Conservation (phyloP, 1,284 basidiomycete species). For the Retiboletus flavoniger region DNA sequence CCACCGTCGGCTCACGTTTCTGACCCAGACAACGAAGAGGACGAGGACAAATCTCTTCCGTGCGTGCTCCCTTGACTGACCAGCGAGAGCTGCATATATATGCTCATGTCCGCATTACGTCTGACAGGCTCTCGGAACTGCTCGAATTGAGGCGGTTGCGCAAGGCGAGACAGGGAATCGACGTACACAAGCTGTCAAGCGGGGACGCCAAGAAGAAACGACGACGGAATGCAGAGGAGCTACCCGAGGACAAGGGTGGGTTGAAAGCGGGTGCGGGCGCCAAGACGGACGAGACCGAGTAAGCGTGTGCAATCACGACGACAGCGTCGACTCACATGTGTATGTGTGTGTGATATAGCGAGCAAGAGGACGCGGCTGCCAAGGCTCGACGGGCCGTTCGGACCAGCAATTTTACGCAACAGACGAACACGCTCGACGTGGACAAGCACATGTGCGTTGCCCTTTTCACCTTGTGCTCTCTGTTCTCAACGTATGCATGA, state of each 20-base stretch:
- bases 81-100: too few relatives aligned
- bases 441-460: conserved; percentile 91
- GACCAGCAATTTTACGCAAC: conserved; percentile 92
- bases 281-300: conserved; percentile 4
- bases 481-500: too few relatives aligned
- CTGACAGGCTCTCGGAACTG: conserved; percentile 71
- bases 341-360: conserved; percentile 34
- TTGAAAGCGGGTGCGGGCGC: conserved; percentile 46
- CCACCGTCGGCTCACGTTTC: conserved; percentile 14
- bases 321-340: not conserved
- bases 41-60: conserved; percentile 31
- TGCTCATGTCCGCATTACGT: not conserved
- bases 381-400: conserved; percentile 75
- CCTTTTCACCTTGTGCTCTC: not conserved
- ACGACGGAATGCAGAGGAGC: conserved; percentile 56
- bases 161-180: conserved; percentile 80
- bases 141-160: conserved; percentile 81
- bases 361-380: conserved; percentile 63
- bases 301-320: too few relatives aligned
- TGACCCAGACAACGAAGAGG: conserved; percentile 13
- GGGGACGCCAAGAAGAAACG: conserved; percentile 78
- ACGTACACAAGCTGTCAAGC: conserved; percentile 78
- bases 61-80: not conserved
- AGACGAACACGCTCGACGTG: conserved; percentile 93
- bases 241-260: conserved; percentile 51